These are phyloP conservation scores for Ascochyta clinopodiicola DNA, from an alignment of 2,329 filamentous ascomycete species.

Conservation along the genomic window DNA sequence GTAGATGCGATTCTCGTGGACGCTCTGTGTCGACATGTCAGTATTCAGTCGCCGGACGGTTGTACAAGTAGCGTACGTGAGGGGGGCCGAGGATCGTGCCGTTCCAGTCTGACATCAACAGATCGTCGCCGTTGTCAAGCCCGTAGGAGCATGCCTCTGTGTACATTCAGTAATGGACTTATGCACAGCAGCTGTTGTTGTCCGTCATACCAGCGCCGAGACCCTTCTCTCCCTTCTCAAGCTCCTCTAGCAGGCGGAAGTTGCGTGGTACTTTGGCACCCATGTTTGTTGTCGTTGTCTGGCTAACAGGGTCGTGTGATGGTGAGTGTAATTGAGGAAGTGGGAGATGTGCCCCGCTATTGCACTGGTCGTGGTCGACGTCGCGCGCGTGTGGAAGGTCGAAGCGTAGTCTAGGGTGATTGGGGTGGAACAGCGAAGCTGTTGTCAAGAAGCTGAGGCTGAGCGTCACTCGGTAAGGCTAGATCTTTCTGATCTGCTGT, in stretches of 20 bases:
- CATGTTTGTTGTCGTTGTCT: constrained; percentile 51
- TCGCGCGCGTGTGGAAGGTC: constrained; percentile 8
- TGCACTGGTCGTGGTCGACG: constrained; percentile 14
- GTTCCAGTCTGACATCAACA: constrained; percentile 98
- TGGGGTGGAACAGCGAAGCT: background rate
- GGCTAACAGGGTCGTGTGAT: constrained; percentile 2
- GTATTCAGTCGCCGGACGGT: background rate
- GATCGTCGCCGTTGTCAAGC: constrained; percentile 89
- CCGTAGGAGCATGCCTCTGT: constrained; percentile 96
- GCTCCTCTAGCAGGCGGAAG: constrained; percentile 94
- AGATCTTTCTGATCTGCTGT: constrained; percentile 6
- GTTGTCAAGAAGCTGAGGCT: constrained; percentile 7
- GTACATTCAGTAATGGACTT: constrained; percentile 19
- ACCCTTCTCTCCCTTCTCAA: constrained; percentile 99
- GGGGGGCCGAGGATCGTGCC: constrained; percentile 96
- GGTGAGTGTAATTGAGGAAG: constrained; percentile 23
- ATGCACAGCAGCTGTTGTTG: background rate
- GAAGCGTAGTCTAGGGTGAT: constrained; percentile 4
- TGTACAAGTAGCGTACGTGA: constrained; percentile 69
- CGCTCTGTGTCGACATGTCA: constrained; percentile 65
- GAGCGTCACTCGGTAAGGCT: constrained; percentile 1
- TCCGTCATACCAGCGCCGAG: constrained; percentile 75
- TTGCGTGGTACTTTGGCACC: constrained; percentile 87
- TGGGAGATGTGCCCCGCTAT: constrained; percentile 44
- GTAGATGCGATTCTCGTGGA: constrained; percentile 98